Evolutionary conservation across 1,284 basidiomycete species (phyloP), one percentile per base, ranked within the genome.

Genomic region (Cryptococcus sp.): DNA sequence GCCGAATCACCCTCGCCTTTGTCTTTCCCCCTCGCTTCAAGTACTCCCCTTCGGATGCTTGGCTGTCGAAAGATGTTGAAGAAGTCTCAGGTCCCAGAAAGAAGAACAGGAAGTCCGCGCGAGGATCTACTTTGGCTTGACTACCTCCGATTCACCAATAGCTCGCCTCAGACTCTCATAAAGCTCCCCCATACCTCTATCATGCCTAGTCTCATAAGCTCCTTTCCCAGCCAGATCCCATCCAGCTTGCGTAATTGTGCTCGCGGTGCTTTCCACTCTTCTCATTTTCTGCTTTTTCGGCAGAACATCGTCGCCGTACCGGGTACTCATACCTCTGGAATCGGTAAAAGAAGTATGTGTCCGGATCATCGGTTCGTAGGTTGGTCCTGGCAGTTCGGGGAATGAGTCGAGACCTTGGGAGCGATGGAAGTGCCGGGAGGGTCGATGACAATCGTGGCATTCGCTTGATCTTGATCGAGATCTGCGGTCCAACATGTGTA

Each of bases 151-250:
- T 16, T 34, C 32, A 16, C 42, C 49, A 45, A 55, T 55, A 25
- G 54, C 54, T 18, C 34, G 42, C 37, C 54, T 48, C 37, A 55
- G 36, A 43, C 46, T 52, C 37, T 55, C 54, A 48, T 55, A 55
- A 16, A 55, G 39, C 39, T 55, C 54, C 10, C 46, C 47, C 54
- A 55, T 55, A 16, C 46, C 50, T n/a, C 32, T 34, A 16, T 52
- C 46, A 16, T 55, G 49, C 1, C 49, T 50, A 18, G 46, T 45
- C 16, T 19, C 23, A 49, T 55, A 55, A 42, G 21, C 21, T 7
- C 54, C 54, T 39, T 55, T 24, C 21, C 45, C 48, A 22, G 49
- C 49, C 18, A 55, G 23, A n/a, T 55, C 54, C 54, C 54, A 52
- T 3, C 49, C 49, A 10, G 46, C 42, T 44, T 49, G 46, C 13